Percentiles rank a stretch among this genome's conserved stretches.
These are phyloP conservation scores for Lotus japonicus DNA, from an alignment of 306 rosid species.

Conservation along the genomic window DNA sequence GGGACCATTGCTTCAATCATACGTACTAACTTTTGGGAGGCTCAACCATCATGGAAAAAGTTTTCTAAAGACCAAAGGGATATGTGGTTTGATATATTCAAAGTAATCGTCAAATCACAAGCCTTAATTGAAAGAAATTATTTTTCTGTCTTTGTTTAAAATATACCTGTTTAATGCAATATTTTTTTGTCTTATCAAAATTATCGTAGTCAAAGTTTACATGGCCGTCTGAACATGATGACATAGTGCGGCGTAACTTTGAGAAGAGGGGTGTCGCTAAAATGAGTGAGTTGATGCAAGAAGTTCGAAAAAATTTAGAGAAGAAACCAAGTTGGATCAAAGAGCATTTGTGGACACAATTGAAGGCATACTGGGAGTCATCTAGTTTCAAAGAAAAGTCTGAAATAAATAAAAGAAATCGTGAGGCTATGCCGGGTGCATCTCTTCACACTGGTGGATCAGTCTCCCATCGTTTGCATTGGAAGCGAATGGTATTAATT, in stretches of 20 bases:
- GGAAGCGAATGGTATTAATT: no score
- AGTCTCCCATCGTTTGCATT: no score
- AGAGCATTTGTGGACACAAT: no score
- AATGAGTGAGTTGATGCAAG: background rate
- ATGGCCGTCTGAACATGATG: background rate
- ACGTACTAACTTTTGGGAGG: background rate
- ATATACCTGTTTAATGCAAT: no score
- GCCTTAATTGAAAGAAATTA: no score
- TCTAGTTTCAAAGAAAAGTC: no score
- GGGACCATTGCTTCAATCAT: background rate
- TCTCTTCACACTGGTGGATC: no score
- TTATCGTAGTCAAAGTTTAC: background rate
- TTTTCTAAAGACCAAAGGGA: background rate
- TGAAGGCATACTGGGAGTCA: no score
- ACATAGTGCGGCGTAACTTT: background rate
- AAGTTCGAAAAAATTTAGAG: background rate
- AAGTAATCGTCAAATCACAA: background rate
- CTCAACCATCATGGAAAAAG: background rate
- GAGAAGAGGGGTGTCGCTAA: background rate
- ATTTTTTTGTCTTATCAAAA: no score
- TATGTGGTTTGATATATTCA: background rate
- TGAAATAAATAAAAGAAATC: no score
- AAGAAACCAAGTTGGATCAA: background rate
- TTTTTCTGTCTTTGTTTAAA: no score
- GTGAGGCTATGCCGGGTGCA: no score